phyloP scores from a whole-genome alignment of 2,329 filamentous ascomycete species.

The Colletotrichum tanaceti region DNA sequence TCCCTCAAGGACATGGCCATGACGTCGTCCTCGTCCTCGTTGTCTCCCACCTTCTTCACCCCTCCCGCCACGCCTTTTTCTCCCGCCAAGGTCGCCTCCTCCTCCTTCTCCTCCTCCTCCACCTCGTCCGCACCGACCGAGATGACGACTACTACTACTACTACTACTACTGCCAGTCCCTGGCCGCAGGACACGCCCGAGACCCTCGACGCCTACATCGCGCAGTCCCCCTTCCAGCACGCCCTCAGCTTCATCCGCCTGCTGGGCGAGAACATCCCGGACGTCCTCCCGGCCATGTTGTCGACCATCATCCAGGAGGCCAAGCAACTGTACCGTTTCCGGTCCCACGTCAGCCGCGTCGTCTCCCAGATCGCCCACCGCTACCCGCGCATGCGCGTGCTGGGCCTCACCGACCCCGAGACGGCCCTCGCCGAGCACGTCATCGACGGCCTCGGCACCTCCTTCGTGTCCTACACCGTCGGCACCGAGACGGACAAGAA shows the following conservation, averaged over 20 bases:
- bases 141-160: too few relatives aligned
- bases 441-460: constrained; percentile 56
- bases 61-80: constrained; percentile 28
- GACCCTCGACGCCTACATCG: constrained; percentile 48
- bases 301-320: constrained; percentile 48
- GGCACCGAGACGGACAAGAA: constrained; percentile 47
- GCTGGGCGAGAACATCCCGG: constrained; percentile 44
- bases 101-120: too few relatives aligned
- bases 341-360: constrained; percentile 42
- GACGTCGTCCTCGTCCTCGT: background rate
- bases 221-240: constrained; percentile 47
- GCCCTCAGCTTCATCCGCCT: constrained; percentile 47
- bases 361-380: constrained; percentile 39
- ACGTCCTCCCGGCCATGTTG: constrained; percentile 44
- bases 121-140: background rate
- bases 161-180: too few relatives aligned
- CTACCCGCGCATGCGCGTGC: constrained; percentile 42
- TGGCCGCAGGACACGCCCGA: constrained; percentile 46
- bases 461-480: constrained; percentile 47
- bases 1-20: constrained; percentile 27
- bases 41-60: constrained; percentile 25
- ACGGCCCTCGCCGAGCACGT: constrained; percentile 52
- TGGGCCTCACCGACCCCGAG: constrained; percentile 51
- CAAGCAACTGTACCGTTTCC: constrained; percentile 47
- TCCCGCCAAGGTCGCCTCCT: background rate